Evolutionary conservation across 768 basidiomycete species (phyloP).

Genomic region (Leccinum olivaceopallidum): DNA sequence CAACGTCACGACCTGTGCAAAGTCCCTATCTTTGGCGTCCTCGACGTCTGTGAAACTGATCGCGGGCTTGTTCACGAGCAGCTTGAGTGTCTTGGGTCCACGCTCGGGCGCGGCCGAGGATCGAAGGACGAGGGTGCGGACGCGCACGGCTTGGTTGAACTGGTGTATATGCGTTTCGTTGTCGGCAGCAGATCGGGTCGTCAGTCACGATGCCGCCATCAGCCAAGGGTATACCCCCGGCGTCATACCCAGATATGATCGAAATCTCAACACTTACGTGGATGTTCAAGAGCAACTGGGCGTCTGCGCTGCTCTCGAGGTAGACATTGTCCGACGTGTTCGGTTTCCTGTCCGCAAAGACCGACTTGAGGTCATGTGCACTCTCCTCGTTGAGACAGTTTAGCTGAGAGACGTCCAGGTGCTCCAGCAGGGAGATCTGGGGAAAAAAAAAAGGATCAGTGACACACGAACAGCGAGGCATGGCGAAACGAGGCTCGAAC

Average conservation of each 20-base stretch:
- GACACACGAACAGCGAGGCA: not conserved
- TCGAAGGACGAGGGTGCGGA: conserved; percentile 58
- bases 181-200: not conserved
- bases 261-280: conserved; percentile 42
- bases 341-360: conserved; percentile 43
- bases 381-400: conserved; percentile 70
- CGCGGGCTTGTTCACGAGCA: conserved; percentile 58
- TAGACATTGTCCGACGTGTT: conserved; percentile 47
- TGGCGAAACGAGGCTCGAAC: conserved; percentile 20
- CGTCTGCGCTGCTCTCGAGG: conserved; percentile 71
- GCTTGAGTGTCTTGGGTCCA: conserved; percentile 62
- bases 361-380: conserved; percentile 50
- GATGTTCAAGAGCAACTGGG: conserved; percentile 67
- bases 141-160: conserved; percentile 71
- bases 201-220: too few species aligned
- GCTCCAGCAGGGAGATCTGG: conserved; percentile 56
- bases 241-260: not conserved
- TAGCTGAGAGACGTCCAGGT: conserved; percentile 58
- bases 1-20: conserved; percentile 59
- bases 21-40: conserved; percentile 46
- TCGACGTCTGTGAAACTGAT: conserved; percentile 71
- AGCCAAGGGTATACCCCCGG: too few species aligned
- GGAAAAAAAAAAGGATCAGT: conserved; percentile 3
- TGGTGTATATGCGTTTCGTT: not conserved
- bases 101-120: conserved; percentile 36